Evolutionary conservation across 2,329 filamentous ascomycete species (phyloP).

Genomic region (Grosmannia serpens): DNA sequence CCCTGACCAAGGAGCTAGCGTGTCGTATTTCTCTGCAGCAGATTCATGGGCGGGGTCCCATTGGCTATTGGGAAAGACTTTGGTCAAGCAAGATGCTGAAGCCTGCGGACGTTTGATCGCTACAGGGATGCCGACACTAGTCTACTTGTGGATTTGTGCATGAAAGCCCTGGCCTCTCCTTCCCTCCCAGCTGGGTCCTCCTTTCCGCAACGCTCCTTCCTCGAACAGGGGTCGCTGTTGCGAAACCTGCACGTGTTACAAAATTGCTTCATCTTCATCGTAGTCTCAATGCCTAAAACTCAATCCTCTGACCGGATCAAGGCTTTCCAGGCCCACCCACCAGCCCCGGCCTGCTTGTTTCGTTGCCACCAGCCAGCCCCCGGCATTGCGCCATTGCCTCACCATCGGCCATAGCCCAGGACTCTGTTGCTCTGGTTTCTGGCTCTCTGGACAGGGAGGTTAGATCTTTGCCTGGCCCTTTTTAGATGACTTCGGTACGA

Average conservation of each 20-base stretch:
- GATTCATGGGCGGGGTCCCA: too few relatives aligned
- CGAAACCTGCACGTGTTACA: constrained; percentile 24
- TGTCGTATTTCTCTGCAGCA: too few relatives aligned
- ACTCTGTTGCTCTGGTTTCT: too few relatives aligned
- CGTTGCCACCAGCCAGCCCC: not conserved
- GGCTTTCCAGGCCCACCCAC: not conserved
- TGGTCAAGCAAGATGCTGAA: not conserved
- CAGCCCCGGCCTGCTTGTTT: not conserved
- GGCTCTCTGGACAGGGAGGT: too few relatives aligned
- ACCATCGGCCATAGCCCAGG: not conserved
- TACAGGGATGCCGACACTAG: not conserved
- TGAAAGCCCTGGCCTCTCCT: not conserved
- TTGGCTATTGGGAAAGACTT: not conserved
- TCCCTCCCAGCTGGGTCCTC: too few relatives aligned
- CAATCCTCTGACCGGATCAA: constrained; percentile 14
- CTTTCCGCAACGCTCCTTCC: not conserved
- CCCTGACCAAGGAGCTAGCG: too few relatives aligned
- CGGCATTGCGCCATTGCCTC: not conserved
- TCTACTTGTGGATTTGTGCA: not conserved
- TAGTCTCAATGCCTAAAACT: constrained; percentile 17
- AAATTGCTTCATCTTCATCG: constrained; percentile 22
- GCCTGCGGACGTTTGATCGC: not conserved
- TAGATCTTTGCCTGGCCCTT: too few relatives aligned
- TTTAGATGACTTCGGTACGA: too few relatives aligned
- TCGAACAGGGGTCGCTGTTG: constrained; percentile 4